A percentile compares a stretch with the other conserved stretches of the same genome.
phyloP scores from a whole-genome alignment of 495 filamentous ascomycete genomes.

The Aeminium ludgeri region DNA sequence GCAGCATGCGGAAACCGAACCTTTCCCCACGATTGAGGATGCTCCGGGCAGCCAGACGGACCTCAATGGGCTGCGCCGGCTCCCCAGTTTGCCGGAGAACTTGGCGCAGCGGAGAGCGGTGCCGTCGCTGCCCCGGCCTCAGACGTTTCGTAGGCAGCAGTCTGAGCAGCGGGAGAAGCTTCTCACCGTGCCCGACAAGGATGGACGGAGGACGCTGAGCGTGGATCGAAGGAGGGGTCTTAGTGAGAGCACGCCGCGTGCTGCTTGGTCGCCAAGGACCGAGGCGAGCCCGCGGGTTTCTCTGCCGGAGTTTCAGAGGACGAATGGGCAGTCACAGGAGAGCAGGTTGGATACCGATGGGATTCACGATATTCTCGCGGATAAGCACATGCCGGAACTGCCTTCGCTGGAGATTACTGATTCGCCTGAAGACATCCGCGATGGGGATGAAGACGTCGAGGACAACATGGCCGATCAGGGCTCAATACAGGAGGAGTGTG shows the following conservation, averaged over 20 bases:
- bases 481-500: constrained; percentile 58
- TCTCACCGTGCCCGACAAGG: constrained; percentile 39
- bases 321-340: not conserved
- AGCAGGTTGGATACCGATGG: not conserved
- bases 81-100: no score
- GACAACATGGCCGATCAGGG: constrained; percentile 16
- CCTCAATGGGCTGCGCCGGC: no score
- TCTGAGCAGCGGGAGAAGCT: constrained; percentile 62
- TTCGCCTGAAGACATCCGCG: constrained; percentile 19
- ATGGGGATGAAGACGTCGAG: constrained; percentile 33
- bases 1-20: no score
- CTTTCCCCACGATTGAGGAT: no score
- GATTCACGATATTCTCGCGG: not conserved
- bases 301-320: constrained; percentile 16
- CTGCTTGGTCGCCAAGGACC: constrained; percentile 24
- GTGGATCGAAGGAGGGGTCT: constrained; percentile 41
- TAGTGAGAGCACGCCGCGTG: constrained; percentile 17
- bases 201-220: constrained; percentile 57
- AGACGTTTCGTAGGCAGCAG: constrained; percentile 64
- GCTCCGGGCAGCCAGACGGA: no score
- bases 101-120: constrained; percentile 40
- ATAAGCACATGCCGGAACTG: constrained; percentile 1
- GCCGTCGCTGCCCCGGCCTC: constrained; percentile 56
- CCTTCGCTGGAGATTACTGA: constrained; percentile 7
- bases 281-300: constrained; percentile 21